Conservation (phyloP, 2,329 filamentous ascomycete species). For the Colletotrichum eremochloae region DNA sequence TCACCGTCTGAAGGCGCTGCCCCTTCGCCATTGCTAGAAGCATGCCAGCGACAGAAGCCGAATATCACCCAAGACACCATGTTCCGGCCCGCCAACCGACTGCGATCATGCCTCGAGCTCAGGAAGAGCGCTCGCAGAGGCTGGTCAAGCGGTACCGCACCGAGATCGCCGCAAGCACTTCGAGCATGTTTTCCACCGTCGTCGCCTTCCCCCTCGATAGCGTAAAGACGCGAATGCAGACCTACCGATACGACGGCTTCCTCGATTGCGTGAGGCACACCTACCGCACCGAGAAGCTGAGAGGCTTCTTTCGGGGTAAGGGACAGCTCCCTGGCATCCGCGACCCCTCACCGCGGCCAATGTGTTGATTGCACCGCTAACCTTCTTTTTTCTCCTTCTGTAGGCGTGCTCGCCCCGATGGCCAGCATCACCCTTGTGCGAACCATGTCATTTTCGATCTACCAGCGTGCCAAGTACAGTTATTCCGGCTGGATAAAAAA, state of each 20-base stretch:
- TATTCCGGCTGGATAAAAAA: slow-evolving; percentile 79
- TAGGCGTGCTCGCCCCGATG: slow-evolving; percentile 84
- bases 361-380: slow-evolving; percentile 45
- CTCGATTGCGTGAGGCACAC: slow-evolving; percentile 81
- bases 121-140: slow-evolving; percentile 47
- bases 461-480: slow-evolving; percentile 80
- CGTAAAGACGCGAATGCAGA: slow-evolving; percentile 91
- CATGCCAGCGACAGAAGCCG: slow-evolving; percentile 54
- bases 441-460: slow-evolving; percentile 84
- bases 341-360: slow-evolving; percentile 24
- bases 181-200: slow-evolving; percentile 83
- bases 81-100: slow-evolving; percentile 56
- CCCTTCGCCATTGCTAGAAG: slow-evolving; percentile 53
- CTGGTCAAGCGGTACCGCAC: slow-evolving; percentile 84
- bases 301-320: slow-evolving; percentile 85
- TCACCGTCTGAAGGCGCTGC: slow-evolving; percentile 61
- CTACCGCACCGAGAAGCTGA: slow-evolving; percentile 78
- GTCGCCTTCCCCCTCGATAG: slow-evolving; percentile 89
- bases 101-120: slow-evolving; percentile 58
- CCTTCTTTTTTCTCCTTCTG: slow-evolving; percentile 29
- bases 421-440: slow-evolving; percentile 82
- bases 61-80: slow-evolving; percentile 59
- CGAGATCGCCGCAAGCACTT: slow-evolving; percentile 82
- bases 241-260: slow-evolving; percentile 83
- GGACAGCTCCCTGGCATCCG: slow-evolving; percentile 26